Evolutionary conservation across 345 rosid species (phyloP).

Genomic region (Sisymbrium altissimum): DNA sequence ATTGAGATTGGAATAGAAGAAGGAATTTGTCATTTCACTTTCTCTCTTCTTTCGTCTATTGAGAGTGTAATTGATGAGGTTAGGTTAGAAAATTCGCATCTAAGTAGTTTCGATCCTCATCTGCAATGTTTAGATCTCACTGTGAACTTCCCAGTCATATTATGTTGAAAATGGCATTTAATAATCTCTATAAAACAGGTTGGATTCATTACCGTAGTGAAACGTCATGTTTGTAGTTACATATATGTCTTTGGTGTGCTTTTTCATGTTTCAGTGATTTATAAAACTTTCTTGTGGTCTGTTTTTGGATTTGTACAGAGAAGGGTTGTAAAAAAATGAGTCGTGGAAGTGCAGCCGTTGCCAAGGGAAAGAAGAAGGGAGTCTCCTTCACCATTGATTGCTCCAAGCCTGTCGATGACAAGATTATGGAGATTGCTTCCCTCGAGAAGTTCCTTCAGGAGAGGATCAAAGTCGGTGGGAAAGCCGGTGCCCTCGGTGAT

Average conservation of each 20-base stretch:
- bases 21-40: not conserved
- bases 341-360: constrained; percentile 35
- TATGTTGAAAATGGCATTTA: not conserved
- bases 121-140: not conserved
- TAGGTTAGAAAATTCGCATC: not conserved
- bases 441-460: constrained; percentile 83
- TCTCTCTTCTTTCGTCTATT: not conserved
- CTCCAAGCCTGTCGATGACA: constrained; percentile 41
- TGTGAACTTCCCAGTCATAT: not conserved
- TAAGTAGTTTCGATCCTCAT: not conserved
- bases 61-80: not conserved
- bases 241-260: not conserved
- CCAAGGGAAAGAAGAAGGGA: constrained; percentile 44
- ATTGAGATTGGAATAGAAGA: not conserved
- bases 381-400: constrained; percentile 39
- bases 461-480: constrained; percentile 80
- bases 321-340: constrained; percentile 30
- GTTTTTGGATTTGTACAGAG: constrained; percentile 7
- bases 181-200: not conserved
- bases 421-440: constrained; percentile 68
- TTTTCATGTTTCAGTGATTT: not conserved
- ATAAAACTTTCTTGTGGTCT: not conserved
- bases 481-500: constrained; percentile 77
- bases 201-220: not conserved
- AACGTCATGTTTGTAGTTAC: not conserved